Evolutionary conservation across 2,329 filamentous ascomycete genomes (phyloP).

Genomic region (Lasiodiplodia sp.): DNA sequence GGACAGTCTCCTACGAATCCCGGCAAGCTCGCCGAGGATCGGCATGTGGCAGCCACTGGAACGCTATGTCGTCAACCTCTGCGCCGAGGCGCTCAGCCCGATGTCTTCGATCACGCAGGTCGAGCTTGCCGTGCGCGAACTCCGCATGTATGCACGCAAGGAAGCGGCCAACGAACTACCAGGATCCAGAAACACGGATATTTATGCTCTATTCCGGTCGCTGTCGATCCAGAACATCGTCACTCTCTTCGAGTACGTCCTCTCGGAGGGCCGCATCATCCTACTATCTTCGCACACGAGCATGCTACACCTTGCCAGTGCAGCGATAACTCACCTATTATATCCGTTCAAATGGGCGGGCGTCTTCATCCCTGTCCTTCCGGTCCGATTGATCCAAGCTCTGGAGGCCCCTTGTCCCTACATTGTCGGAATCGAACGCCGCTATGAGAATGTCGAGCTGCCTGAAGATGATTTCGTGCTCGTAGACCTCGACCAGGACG

Average conservation of each 20-base stretch:
- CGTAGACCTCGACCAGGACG: constrained; percentile 90
- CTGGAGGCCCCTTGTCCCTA: constrained; percentile 96
- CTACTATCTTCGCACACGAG: constrained; percentile 93
- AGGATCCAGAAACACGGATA: constrained; percentile 86
- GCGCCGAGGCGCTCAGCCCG: constrained; percentile 91
- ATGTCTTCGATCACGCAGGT: constrained; percentile 95
- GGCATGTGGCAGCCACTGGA: constrained; percentile 97
- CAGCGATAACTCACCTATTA: constrained; percentile 82
- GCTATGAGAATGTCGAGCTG: constrained; percentile 84
- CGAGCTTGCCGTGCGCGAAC: constrained; percentile 85
- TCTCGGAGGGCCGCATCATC: constrained; percentile 94
- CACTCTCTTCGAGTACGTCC: constrained; percentile 88
- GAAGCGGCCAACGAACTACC: constrained; percentile 94
- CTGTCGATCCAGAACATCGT: constrained; percentile 92
- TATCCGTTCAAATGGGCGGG: constrained; percentile 94
- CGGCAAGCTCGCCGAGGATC: constrained; percentile 85
- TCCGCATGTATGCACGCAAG: constrained; percentile 90
- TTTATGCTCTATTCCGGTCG: constrained; percentile 90
- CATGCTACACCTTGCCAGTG: constrained; percentile 92
- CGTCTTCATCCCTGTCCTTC: constrained; percentile 91
- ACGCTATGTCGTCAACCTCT: constrained; percentile 95
- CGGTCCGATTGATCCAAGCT: constrained; percentile 84
- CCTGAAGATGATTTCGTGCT: constrained; percentile 92
- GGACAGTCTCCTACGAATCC: constrained; percentile 80
- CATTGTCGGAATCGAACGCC: constrained; percentile 92